phyloP scores from a whole-genome alignment of 108 stramenopile genomes.

The Skeletonema grethae region DNA sequence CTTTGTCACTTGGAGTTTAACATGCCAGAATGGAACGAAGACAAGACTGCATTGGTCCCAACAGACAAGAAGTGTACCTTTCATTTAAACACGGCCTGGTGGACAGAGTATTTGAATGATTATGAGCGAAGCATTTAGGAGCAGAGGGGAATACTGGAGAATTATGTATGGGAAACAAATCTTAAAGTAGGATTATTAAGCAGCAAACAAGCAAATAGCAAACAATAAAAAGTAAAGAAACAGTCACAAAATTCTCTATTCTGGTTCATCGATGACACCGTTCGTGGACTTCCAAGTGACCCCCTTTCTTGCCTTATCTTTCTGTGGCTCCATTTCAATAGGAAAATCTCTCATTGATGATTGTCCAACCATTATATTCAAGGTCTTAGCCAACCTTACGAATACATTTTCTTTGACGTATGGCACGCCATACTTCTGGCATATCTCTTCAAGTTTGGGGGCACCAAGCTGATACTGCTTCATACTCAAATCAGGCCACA shows the following conservation, averaged over 20 bases:
- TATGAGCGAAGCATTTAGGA: slow-evolving; percentile 21
- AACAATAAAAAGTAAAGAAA: background rate
- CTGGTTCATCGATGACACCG: slow-evolving; percentile 56
- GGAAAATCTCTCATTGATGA: slow-evolving; percentile 65
- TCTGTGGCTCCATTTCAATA: slow-evolving; percentile 29
- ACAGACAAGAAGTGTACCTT: slow-evolving; percentile 29
- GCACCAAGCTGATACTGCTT: slow-evolving; percentile 65
- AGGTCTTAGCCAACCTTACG: slow-evolving; percentile 55
- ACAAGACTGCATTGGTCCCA: slow-evolving; percentile 29
- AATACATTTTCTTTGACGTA: slow-evolving; percentile 69
- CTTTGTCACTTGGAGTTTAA: slow-evolving; percentile 42
- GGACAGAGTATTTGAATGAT: slow-evolving; percentile 44
- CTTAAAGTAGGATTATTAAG: background rate
- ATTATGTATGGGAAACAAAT: background rate
- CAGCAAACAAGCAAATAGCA: background rate
- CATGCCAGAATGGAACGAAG: slow-evolving; percentile 31
- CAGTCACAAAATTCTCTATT: background rate
- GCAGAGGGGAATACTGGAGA: background rate
- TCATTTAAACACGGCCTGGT: slow-evolving; percentile 33
- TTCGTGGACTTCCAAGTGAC: slow-evolving; percentile 59
- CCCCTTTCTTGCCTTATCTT: slow-evolving; percentile 36
- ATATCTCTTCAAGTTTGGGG: slow-evolving; percentile 57
- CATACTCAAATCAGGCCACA: slow-evolving; percentile 76
- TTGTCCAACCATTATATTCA: slow-evolving; percentile 72
- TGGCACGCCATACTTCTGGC: slow-evolving; percentile 59